Evolutionary conservation across 306 rosid genomes (phyloP).

Genomic region (Geum urbanum): DNA sequence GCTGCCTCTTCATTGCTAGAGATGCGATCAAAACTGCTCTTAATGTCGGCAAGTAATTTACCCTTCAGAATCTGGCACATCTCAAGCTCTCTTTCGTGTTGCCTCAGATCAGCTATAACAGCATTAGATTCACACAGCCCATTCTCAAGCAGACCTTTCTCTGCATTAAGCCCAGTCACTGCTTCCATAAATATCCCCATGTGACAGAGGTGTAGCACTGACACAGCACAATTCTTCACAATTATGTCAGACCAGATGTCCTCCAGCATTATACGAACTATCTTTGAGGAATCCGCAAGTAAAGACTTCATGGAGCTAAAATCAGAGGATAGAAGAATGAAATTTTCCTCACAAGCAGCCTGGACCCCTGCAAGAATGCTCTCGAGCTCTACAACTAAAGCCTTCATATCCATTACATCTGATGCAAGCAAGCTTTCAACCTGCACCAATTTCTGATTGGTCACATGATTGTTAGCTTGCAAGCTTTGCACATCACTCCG

Average conservation of each 20-base stretch:
- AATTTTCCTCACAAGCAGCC: conserved; percentile 35
- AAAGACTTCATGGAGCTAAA: conserved; percentile 51
- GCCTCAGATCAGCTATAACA: conserved; percentile 62
- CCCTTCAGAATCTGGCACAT: conserved; percentile 72
- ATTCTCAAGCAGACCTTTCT: conserved; percentile 73
- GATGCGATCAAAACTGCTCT: conserved; percentile 65
- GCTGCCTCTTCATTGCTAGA: conserved; percentile 72
- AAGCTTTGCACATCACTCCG: conserved; percentile 54
- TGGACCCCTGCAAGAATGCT: conserved; percentile 53
- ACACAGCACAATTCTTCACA: conserved; percentile 71
- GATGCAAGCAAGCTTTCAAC: conserved; percentile 39
- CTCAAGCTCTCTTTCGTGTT: conserved; percentile 75
- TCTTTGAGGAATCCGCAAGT: conserved; percentile 48
- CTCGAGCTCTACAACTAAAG: conserved; percentile 49
- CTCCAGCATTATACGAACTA: conserved; percentile 71
- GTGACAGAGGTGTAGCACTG: conserved; percentile 87
- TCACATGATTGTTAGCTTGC: conserved; percentile 46
- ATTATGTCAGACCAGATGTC: conserved; percentile 80
- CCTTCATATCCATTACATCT: conserved; percentile 51
- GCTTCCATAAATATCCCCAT: conserved; percentile 82
- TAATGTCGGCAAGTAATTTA: conserved; percentile 76
- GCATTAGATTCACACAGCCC: conserved; percentile 72
- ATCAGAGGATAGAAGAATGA: conserved; percentile 50
- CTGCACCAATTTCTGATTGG: conserved; percentile 45
- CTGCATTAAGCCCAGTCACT: conserved; percentile 81